Conservation (phyloP, 2,329 filamentous ascomycete species). For the Pestalotiopsis sp. region DNA sequence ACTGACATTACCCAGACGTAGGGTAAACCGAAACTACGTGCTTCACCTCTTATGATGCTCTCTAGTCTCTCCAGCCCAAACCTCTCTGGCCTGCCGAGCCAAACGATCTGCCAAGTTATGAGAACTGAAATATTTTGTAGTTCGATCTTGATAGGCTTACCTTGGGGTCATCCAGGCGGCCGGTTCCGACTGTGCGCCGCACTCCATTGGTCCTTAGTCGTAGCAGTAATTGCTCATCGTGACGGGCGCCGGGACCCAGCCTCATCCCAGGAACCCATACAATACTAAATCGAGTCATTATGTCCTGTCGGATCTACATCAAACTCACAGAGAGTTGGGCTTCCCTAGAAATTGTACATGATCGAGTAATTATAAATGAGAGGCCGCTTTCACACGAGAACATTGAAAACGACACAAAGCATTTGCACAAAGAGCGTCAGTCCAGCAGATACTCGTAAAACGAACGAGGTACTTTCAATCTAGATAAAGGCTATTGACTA, state of each 20-base stretch:
- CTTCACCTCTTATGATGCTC: background rate
- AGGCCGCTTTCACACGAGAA: background rate
- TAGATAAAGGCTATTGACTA: background rate
- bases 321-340: background rate
- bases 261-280: background rate
- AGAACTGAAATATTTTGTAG: background rate
- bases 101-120: background rate
- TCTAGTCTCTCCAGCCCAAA: background rate
- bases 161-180: background rate
- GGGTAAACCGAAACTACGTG: background rate
- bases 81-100: background rate
- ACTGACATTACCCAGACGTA: slow-evolving; percentile 1
- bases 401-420: background rate
- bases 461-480: background rate
- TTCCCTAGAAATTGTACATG: background rate
- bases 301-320: background rate
- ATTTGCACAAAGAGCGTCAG: background rate
- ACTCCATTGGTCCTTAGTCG: background rate
- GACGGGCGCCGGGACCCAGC: background rate
- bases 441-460: background rate
- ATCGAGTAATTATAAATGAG: background rate
- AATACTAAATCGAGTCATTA: background rate
- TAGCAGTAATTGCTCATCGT: background rate
- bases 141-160: background rate
- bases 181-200: background rate